Percentiles rank a stretch among this genome's conserved stretches.
Conservation (phyloP, 208 protist genomes). For the Angomonas ambiguus region DNA sequence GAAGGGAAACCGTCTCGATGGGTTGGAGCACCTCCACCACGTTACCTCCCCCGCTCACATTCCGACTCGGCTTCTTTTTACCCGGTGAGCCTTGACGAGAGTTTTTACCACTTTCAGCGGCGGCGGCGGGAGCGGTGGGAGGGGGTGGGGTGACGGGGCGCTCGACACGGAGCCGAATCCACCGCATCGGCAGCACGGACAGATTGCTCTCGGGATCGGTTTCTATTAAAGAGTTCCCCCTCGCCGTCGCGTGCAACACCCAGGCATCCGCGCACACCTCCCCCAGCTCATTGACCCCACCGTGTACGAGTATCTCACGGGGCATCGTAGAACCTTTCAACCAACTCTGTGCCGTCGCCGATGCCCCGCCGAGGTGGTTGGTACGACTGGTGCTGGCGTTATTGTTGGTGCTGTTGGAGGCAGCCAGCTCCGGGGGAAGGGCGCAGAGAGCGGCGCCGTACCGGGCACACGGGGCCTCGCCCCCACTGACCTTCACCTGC, state of each 20-base stretch:
- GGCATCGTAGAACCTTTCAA: slow-evolving; percentile 17
- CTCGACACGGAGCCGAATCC: slow-evolving; percentile 19
- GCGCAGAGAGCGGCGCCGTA: slow-evolving; percentile 48
- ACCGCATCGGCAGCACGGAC: slow-evolving; percentile 14
- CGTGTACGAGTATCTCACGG: slow-evolving; percentile 63
- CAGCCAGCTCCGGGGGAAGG: slow-evolving; percentile 29
- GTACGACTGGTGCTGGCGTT: background rate
- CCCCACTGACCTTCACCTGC: slow-evolving; percentile 33
- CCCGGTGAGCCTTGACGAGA: background rate
- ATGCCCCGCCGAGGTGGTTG: background rate
- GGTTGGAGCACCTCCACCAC: background rate
- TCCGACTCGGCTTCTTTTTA: slow-evolving; percentile 6
- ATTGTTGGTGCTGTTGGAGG: background rate
- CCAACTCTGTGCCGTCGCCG: background rate
- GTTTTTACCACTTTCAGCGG: no score
- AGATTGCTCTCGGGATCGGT: slow-evolving; percentile 9
- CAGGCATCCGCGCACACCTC: slow-evolving; percentile 58
- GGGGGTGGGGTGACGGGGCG: slow-evolving; percentile 1
- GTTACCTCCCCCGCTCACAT: background rate
- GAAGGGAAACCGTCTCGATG: background rate
- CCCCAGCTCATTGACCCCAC: slow-evolving; percentile 52
- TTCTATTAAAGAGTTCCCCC: background rate
- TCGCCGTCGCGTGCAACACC: slow-evolving; percentile 35
- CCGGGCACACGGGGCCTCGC: slow-evolving; percentile 27
- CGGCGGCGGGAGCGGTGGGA: background rate